Percentiles rank a stretch among this genome's conserved stretches.
phyloP scores from a whole-genome alignment of 139 green algal species.

The Volvox africanus region DNA sequence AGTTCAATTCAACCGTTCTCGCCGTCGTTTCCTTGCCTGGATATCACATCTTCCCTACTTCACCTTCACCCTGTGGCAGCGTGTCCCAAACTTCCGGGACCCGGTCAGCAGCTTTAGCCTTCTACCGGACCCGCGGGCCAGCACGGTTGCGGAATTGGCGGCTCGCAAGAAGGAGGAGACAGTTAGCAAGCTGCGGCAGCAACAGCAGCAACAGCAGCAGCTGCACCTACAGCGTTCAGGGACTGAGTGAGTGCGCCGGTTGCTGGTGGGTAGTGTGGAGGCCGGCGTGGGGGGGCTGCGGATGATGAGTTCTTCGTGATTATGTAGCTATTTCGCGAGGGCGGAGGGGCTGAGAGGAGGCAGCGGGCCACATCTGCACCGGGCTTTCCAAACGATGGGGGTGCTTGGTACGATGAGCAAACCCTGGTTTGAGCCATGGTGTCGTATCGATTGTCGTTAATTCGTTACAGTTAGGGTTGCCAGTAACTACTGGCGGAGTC shows the following conservation, averaged over 20 bases:
- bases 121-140: not conserved
- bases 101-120: slow-evolving; percentile 5
- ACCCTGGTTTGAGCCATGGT: too few relatives aligned
- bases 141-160: not conserved
- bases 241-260: slow-evolving; percentile 4
- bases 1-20: not conserved
- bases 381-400: too few relatives aligned
- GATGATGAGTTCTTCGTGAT: too few relatives aligned
- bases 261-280: too few relatives aligned
- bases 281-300: too few relatives aligned
- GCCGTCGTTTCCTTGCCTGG: not conserved
- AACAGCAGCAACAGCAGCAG: slow-evolving; percentile 3
- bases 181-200: slow-evolving; percentile 13
- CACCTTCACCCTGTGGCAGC: not conserved
- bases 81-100: slow-evolving; percentile 26
- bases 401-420: too few relatives aligned
- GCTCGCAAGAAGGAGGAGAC: slow-evolving; percentile 7
- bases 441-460: too few relatives aligned
- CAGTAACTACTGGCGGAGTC: too few relatives aligned
- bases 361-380: too few relatives aligned
- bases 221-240: not conserved
- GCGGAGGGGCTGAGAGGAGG: too few relatives aligned
- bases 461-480: too few relatives aligned
- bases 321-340: too few relatives aligned
- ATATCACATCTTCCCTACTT: not conserved